Conservation (phyloP, 495 filamentous ascomycete genomes). For the Recurvomyces mirabilis region DNA sequence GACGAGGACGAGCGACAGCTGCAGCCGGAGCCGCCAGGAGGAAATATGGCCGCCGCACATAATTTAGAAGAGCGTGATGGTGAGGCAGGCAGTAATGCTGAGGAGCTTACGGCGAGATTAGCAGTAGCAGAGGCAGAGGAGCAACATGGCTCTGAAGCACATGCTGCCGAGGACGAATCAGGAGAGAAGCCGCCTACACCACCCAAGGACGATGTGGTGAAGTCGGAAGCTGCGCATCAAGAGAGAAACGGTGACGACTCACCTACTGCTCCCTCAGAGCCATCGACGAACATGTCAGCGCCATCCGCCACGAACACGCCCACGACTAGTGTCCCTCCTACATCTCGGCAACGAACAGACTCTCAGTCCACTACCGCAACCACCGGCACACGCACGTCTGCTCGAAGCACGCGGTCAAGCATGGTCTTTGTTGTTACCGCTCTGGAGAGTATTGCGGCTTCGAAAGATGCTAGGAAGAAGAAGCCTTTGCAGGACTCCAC, state of each 20-base stretch:
- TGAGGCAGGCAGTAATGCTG: no score
- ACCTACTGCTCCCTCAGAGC: neutral
- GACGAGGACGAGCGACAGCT: slow-evolving; percentile 16
- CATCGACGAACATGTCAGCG: neutral
- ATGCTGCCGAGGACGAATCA: slow-evolving; percentile 2
- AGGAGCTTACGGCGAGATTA: no score
- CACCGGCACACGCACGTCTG: slow-evolving; percentile 36
- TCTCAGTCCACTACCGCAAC: slow-evolving; percentile 48
- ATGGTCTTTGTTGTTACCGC: slow-evolving; percentile 90
- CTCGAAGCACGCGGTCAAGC: slow-evolving; percentile 72
- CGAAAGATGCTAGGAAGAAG: slow-evolving; percentile 72
- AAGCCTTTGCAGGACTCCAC: slow-evolving; percentile 71
- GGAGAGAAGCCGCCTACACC: slow-evolving; percentile 2
- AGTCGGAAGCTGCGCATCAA: neutral
- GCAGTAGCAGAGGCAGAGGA: no score
- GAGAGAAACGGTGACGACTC: no score
- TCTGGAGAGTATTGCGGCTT: slow-evolving; percentile 76
- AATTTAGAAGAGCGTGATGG: neutral
- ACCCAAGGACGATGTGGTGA: neutral
- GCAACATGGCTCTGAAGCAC: slow-evolving; percentile 5
- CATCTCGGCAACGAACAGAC: slow-evolving; percentile 37
- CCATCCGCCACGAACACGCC: slow-evolving; percentile 4
- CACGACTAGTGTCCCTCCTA: neutral
- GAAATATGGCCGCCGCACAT: neutral
- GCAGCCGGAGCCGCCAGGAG: neutral